Evolutionary conservation across 352 stramenopile species (phyloP).

Genomic region (Hyaloperonospora brassicae): DNA sequence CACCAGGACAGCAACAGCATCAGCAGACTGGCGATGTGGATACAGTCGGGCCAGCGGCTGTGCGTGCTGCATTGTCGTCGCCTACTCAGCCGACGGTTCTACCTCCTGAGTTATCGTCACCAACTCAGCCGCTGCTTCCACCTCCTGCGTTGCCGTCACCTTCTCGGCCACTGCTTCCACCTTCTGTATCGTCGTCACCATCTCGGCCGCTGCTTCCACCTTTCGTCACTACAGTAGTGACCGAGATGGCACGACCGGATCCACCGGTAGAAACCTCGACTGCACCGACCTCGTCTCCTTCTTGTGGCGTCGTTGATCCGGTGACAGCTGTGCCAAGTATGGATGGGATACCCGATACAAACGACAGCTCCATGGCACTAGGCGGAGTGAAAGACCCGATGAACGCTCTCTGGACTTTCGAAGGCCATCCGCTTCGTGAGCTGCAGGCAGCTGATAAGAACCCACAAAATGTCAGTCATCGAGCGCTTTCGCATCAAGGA

Average conservation of each 20-base stretch:
- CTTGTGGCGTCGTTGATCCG: constrained; percentile 1
- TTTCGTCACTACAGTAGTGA: constrained; percentile 10
- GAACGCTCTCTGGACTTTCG: constrained; percentile 62
- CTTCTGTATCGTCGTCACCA: constrained; percentile 11
- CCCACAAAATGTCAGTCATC: constrained; percentile 20
- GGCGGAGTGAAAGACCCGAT: constrained; percentile 35
- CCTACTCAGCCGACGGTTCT: no score
- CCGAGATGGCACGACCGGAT: constrained; percentile 14
- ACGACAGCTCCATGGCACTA: constrained; percentile 9
- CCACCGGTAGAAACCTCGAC: background rate
- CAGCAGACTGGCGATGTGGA: constrained; percentile 9
- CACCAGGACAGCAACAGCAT: constrained; percentile 10
- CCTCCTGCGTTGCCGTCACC: constrained; percentile 12
- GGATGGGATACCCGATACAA: constrained; percentile 11
- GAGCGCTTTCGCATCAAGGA: constrained; percentile 9
- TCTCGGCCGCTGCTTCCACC: constrained; percentile 1
- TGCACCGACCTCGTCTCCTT: constrained; percentile 4
- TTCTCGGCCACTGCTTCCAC: background rate
- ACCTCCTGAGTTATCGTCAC: no score
- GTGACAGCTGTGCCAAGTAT: constrained; percentile 11
- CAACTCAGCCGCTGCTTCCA: no score
- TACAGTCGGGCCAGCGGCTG: constrained; percentile 7
- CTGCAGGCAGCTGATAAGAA: constrained; percentile 37
- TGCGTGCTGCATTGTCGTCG: constrained; percentile 12
- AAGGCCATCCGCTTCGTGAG: constrained; percentile 44